Conservation (phyloP, 2,329 filamentous ascomycete genomes). For the Ceratocystis variospora region DNA sequence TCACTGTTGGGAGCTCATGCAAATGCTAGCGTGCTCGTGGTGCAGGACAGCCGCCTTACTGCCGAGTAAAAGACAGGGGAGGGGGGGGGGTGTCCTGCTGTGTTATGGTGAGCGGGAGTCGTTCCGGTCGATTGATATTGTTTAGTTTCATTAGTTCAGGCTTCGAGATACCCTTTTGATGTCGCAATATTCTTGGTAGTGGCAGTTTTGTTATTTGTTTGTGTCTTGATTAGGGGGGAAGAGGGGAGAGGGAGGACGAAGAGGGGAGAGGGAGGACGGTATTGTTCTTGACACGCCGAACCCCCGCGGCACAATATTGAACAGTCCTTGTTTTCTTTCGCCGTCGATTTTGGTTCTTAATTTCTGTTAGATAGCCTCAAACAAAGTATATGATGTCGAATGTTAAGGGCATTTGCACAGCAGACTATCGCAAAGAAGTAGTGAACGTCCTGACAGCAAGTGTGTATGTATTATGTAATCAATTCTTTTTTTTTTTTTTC, state of each 20-base stretch:
- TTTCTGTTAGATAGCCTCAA: no score
- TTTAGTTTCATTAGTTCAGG: background rate
- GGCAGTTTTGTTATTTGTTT: background rate
- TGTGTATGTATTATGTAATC: background rate
- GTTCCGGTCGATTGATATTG: background rate
- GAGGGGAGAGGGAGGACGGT: no score
- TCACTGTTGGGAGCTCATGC: conserved; percentile 5
- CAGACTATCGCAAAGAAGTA: no score
- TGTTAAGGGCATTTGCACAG: no score
- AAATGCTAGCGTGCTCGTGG: conserved; percentile 15
- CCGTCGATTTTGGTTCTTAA: no score
- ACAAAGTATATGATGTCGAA: no score
- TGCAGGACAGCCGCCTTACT: conserved; percentile 9
- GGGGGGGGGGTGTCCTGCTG: background rate
- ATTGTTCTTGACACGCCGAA: background rate
- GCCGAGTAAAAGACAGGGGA: background rate
- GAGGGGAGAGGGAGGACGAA: no score
- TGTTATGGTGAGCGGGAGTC: background rate
- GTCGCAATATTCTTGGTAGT: background rate
- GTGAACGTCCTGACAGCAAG: background rate
- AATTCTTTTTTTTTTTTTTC: background rate
- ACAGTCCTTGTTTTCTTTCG: no score
- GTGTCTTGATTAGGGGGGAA: background rate
- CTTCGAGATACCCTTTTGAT: conserved; percentile 3
- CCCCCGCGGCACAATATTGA: background rate